Base-by-base conservation (phyloP, 148 eudicot genomes). In the Silene uniflora region DNA sequence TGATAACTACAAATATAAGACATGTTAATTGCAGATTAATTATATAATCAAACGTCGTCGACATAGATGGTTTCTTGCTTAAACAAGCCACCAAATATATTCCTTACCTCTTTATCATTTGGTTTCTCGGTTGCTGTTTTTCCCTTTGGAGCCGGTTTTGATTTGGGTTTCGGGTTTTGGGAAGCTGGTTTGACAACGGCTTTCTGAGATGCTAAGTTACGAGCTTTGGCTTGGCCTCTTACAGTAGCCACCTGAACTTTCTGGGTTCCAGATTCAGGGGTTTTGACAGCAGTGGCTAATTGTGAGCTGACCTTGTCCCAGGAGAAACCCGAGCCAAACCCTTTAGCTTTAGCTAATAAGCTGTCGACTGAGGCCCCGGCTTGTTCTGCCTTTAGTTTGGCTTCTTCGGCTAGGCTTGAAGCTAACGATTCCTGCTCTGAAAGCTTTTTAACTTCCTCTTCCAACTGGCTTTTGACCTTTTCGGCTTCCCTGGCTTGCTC, bases 51-150 rank as follows among this genome's bases (percentile, higher is more conserved):
- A 47, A 76, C 89, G 65, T 95, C 98, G 64, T 93, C 99, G 18
- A 92, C 83, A 74, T 95, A 95, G 80, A 91, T 86, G 32, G 99
- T 95, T 86, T 95, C 98, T 81, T 95, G 99, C 89, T 91, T 82
- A 84, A 95, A 95, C 75, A 95, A 69, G 24, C 99, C 99, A 29
- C 99, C 99, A 44, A 95, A 88, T 56, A 92, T 70, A 77, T 88
- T 95, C 83, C 89, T 90, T 5, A 76, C 63, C 75, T 90, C 89
- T 47, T 79, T 49, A 55, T 21, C 84, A 64, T 83, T 80, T n/a
- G 83, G 70, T 62, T 76, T 85, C 60, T 80, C 73, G 70, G 76
- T 88, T n/a, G n/a, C 81, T 65, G 77, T 8, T 14, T 23, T 84
- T 42, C 72, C 73, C 9, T 44, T 42, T 1, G 82, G 65, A 44